A percentile compares a stretch with the other conserved stretches of the same genome.
Conservation (phyloP, 176 grass and related monocot species). For the Thinopyrum elongatum region DNA sequence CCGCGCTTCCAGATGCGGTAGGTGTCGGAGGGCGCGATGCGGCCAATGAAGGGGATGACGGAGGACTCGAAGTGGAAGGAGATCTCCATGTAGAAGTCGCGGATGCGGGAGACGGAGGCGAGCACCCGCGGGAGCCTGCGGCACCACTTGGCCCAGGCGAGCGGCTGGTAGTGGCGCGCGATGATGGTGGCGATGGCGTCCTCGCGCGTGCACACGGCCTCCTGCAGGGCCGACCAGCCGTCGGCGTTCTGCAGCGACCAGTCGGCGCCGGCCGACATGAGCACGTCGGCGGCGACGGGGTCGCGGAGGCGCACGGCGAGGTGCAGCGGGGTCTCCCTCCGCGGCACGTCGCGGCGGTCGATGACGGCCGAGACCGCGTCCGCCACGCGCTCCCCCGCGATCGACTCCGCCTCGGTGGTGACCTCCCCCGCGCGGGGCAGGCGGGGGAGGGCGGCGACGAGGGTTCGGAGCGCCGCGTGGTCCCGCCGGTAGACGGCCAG, state of each 20-base stretch:
- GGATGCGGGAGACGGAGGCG: conserved; percentile 67
- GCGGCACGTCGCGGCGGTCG: conserved; percentile 87
- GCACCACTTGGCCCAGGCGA: conserved; percentile 99
- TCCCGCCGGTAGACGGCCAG: conserved; percentile 70
- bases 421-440: conserved; percentile 79
- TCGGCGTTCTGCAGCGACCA: conserved; percentile 96
- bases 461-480: conserved; percentile 49
- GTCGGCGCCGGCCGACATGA: conserved; percentile 88
- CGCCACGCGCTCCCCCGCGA: conserved; percentile 58
- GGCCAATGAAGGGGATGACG: conserved; percentile 91
- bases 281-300: conserved; percentile 67
- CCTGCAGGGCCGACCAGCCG: conserved; percentile 93
- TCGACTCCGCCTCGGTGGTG: conserved; percentile 57
- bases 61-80: conserved; percentile 99
- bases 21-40: conserved; percentile 93
- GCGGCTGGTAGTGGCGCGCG: conserved; percentile 92
- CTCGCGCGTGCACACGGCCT: conserved; percentile 84
- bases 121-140: conserved; percentile 81
- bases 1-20: conserved; percentile 98
- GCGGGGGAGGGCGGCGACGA: conserved; percentile 50
- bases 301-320: conserved; percentile 87
- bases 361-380: conserved; percentile 68
- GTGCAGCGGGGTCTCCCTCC: conserved; percentile 88
- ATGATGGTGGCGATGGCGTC: conserved; percentile 87
- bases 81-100: conserved; percentile 99